Evolutionary conservation across 208 protist species (phyloP).

Genomic region (Leishmania arabica): DNA sequence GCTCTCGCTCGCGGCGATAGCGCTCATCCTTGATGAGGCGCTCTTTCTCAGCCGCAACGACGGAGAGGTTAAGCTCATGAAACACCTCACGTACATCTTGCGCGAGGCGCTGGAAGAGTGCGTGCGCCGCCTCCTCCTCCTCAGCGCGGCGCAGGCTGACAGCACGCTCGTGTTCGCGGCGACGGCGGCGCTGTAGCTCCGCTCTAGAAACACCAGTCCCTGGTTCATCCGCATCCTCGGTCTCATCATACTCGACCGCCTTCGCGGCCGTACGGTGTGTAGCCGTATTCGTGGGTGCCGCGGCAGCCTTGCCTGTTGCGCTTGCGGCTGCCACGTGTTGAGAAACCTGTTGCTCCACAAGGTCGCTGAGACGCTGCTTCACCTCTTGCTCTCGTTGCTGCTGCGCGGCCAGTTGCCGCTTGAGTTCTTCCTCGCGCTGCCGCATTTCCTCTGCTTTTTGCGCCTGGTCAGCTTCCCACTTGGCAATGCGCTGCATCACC

Average conservation of each 20-base stretch:
- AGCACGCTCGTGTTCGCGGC: slow-evolving; percentile 74
- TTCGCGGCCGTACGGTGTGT: slow-evolving; percentile 1
- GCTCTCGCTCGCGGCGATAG: slow-evolving; percentile 86
- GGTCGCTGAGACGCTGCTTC: slow-evolving; percentile 35
- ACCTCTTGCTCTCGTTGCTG: slow-evolving; percentile 44
- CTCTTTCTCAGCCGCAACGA: slow-evolving; percentile 91
- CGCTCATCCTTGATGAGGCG: slow-evolving; percentile 91
- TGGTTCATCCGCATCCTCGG: slow-evolving; percentile 4
- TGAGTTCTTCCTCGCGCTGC: slow-evolving; percentile 39
- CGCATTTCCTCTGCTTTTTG: slow-evolving; percentile 43
- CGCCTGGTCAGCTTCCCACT: slow-evolving; percentile 41
- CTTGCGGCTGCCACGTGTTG: slow-evolving; percentile 31
- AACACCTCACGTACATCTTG: slow-evolving; percentile 91
- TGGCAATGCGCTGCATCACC: slow-evolving; percentile 36
- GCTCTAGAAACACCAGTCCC: slow-evolving; percentile 12
- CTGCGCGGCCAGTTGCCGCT: slow-evolving; percentile 30
- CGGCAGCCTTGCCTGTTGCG: slow-evolving; percentile 1
- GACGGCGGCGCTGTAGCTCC: slow-evolving; percentile 65
- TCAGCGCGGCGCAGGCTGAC: slow-evolving; percentile 63
- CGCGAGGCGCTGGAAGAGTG: slow-evolving; percentile 85
- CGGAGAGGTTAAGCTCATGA: slow-evolving; percentile 89
- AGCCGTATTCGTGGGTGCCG: slow-evolving; percentile 8
- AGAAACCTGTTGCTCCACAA: slow-evolving; percentile 41
- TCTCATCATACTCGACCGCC: slow-evolving; percentile 8
- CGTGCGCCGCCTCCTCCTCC: slow-evolving; percentile 80